Conservation (phyloP, 2,329 filamentous ascomycete genomes). For the Alternaria sp. region DNA sequence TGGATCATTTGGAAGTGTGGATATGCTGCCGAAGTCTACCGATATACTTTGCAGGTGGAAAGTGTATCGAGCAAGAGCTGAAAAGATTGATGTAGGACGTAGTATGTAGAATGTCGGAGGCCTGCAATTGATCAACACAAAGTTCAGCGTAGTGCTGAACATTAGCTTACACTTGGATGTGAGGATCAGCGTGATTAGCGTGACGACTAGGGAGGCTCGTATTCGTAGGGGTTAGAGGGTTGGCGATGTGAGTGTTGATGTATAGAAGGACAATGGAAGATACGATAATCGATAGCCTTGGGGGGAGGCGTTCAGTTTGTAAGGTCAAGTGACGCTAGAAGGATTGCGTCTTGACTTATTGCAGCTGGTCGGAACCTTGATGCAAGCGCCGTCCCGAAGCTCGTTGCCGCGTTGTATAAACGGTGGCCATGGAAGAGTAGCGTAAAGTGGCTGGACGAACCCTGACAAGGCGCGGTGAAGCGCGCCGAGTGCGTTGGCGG, state of each 20-base stretch:
- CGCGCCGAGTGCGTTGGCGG: slow-evolving; percentile 27
- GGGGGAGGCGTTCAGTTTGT: slow-evolving; percentile 23
- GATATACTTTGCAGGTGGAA: slow-evolving; percentile 15
- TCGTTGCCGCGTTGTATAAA: slow-evolving; percentile 29
- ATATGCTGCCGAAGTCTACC: slow-evolving; percentile 37
- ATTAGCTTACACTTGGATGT: slow-evolving; percentile 14
- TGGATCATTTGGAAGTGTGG: slow-evolving; percentile 42
- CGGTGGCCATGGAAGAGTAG: slow-evolving; percentile 30
- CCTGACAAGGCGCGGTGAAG: slow-evolving; percentile 22
- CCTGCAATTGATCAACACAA: slow-evolving; percentile 10
- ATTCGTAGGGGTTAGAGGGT: slow-evolving; percentile 3
- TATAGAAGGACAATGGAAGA: slow-evolving; percentile 17
- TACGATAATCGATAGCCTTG: slow-evolving; percentile 16
- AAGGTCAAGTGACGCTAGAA: slow-evolving; percentile 42
- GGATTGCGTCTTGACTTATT: slow-evolving; percentile 32
- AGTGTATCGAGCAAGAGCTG: slow-evolving; percentile 12
- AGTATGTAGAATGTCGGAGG: neutral
- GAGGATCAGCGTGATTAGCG: slow-evolving; percentile 8
- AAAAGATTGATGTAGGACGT: neutral
- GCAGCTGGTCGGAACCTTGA: slow-evolving; percentile 28
- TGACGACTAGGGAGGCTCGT: slow-evolving; percentile 2
- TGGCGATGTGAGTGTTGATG: slow-evolving; percentile 10
- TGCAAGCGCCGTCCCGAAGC: slow-evolving; percentile 33
- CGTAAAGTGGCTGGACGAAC: slow-evolving; percentile 25
- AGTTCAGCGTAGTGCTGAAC: neutral